Evolutionary conservation across 306 rosid species (phyloP).

Genomic region (Begonia peltatifolia): DNA sequence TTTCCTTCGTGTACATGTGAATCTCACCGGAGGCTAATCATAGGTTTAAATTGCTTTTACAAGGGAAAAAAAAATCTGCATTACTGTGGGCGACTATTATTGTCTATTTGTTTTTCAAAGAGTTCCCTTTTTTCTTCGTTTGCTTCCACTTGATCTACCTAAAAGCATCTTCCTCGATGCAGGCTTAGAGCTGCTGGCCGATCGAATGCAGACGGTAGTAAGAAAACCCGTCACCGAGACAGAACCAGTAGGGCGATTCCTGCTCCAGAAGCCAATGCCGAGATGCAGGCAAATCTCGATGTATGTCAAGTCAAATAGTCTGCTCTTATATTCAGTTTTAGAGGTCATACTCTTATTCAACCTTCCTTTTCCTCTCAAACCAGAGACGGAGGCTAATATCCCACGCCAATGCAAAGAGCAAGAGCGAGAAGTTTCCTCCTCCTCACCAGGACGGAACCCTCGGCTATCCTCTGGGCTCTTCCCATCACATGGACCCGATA

Average conservation of each 20-base stretch:
- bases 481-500: conserved; percentile 75
- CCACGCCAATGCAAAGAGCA: conserved; percentile 95
- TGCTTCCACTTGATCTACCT: conserved; percentile 9
- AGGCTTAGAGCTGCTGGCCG: conserved; percentile 86
- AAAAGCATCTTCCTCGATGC: conserved; percentile 20
- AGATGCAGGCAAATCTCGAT: conserved; percentile 86
- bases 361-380: conserved; percentile 5
- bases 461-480: conserved; percentile 79
- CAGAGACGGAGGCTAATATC: conserved; percentile 91
- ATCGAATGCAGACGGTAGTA: conserved; percentile 63
- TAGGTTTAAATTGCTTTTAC: no score
- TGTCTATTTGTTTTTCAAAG: no score
- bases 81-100: no score
- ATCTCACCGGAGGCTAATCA: no score
- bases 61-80: no score
- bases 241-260: conserved; percentile 66
- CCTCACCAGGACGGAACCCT: conserved; percentile 98
- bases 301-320: conserved; percentile 35
- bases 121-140: no score
- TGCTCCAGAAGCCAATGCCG: conserved; percentile 90
- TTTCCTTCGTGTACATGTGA: no score
- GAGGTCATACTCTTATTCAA: background rate
- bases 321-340: conserved; percentile 3
- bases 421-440: conserved; percentile 98
- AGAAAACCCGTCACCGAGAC: conserved; percentile 74